A percentile compares a stretch with the other conserved stretches of the same genome.
These are phyloP conservation scores for Schizophyllum commune DNA, from an alignment of 1,284 basidiomycete genomes.

Conservation along the genomic window DNA sequence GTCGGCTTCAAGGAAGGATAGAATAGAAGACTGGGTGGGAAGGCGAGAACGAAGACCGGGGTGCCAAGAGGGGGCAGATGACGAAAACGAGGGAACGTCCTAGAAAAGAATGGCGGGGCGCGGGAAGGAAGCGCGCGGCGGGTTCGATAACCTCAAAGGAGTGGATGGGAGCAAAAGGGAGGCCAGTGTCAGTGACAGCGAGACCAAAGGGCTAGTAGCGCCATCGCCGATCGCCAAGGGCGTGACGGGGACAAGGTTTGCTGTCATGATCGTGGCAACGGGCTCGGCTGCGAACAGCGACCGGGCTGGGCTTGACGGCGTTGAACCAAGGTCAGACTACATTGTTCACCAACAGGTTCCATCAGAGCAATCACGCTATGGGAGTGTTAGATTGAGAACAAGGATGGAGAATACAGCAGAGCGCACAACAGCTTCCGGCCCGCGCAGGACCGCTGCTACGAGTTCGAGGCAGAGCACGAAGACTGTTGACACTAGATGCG, in stretches of 20 bases:
- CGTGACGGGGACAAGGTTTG: not conserved
- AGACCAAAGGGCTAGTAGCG: not conserved
- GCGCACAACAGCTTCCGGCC: too few relatives aligned
- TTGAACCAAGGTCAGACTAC: not conserved
- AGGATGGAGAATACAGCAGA: too few relatives aligned
- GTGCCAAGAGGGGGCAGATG: not conserved
- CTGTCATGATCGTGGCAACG: not conserved
- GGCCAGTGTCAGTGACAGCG: not conserved
- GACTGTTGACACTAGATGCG: too few relatives aligned
- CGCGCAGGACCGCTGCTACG: too few relatives aligned
- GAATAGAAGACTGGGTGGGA: not conserved
- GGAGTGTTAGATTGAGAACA: too few relatives aligned
- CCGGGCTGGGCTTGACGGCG: too few relatives aligned
- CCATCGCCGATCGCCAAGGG: too few relatives aligned
- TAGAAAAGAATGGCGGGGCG: not conserved
- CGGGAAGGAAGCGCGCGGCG: not conserved
- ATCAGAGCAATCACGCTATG: too few relatives aligned
- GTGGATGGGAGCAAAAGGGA: not conserved
- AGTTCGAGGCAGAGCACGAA: too few relatives aligned
- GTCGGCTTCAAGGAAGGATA: not conserved
- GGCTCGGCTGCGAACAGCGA: not conserved
- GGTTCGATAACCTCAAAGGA: not conserved
- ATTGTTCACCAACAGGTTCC: too few relatives aligned
- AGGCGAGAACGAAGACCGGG: not conserved
- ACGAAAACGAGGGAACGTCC: not conserved